These are phyloP conservation scores for Tetragonia tetragonoides DNA, from an alignment of 148 eudicot species.

Conservation along the genomic window DNA sequence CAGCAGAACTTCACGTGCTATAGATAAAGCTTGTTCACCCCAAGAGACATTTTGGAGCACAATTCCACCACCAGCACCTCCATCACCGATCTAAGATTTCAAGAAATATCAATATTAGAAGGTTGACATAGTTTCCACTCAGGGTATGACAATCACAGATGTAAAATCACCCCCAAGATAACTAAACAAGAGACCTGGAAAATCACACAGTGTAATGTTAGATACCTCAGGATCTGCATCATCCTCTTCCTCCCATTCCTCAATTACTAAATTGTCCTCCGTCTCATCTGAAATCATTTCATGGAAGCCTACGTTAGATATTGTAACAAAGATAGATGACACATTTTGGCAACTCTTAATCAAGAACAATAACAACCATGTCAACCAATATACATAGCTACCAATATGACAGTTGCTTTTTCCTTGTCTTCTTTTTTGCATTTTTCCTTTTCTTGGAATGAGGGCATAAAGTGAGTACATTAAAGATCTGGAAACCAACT, in stretches of 20 bases:
- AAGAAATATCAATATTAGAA: constrained; percentile 13
- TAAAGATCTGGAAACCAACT: background rate
- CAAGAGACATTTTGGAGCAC: constrained; percentile 74
- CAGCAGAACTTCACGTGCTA: constrained; percentile 64
- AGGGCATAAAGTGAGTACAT: background rate
- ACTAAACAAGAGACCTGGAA: background rate
- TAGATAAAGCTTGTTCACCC: constrained; percentile 76
- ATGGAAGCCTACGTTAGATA: background rate
- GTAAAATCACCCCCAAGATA: background rate
- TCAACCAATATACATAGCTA: background rate
- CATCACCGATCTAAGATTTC: constrained; percentile 70
- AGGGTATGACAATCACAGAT: background rate
- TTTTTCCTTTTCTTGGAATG: too few species aligned
- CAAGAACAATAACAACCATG: background rate
- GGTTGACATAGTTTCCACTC: background rate
- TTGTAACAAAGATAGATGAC: background rate
- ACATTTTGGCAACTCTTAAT: background rate
- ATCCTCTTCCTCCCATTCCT: constrained; percentile 89
- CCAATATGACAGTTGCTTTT: background rate
- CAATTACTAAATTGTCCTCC: constrained; percentile 47
- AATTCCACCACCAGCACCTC: constrained; percentile 96
- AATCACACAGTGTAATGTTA: background rate
- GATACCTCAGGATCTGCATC: constrained; percentile 79
- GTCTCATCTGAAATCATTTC: constrained; percentile 43
- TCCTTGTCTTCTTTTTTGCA: background rate